A percentile compares a stretch with the other conserved stretches of the same genome.
phyloP scores from a whole-genome alignment of 2,329 filamentous ascomycete species.

The Emericellopsis atlantica region DNA sequence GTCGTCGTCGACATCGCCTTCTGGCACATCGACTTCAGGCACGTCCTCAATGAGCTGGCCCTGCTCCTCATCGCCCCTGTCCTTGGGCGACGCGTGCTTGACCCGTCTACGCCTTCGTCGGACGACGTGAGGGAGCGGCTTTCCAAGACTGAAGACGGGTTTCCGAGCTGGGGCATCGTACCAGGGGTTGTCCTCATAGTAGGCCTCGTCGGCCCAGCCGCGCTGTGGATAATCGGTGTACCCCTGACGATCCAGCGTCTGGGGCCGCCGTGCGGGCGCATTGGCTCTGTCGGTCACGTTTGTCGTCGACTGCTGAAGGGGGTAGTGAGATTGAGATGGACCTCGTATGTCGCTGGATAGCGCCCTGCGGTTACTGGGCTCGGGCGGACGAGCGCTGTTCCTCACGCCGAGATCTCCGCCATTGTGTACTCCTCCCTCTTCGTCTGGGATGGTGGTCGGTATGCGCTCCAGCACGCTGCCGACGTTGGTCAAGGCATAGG shows the following conservation, averaged over 20 bases:
- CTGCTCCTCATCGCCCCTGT: background rate
- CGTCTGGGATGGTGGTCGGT: background rate
- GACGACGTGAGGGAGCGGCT: constrained; percentile 1
- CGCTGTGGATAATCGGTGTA: background rate
- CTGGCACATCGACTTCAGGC: background rate
- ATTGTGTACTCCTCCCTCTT: background rate
- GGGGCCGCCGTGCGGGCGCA: background rate
- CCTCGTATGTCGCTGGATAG: background rate
- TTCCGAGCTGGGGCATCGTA: background rate
- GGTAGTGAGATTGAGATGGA: background rate
- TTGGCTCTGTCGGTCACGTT: background rate
- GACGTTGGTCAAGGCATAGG: background rate
- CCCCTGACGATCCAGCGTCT: background rate
- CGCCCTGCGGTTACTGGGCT: background rate
- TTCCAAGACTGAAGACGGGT: constrained; percentile 2
- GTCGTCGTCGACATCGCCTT: background rate
- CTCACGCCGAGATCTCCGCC: background rate
- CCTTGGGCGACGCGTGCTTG: too few species aligned
- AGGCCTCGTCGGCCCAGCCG: background rate
- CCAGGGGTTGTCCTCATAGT: background rate
- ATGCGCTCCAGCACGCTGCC: background rate
- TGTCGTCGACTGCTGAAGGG: background rate
- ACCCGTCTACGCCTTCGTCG: background rate
- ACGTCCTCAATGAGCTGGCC: background rate
- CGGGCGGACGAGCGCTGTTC: background rate